These are phyloP conservation scores for Amorphotheca resinae DNA, from an alignment of 495 filamentous ascomycete species.

Conservation along the genomic window DNA sequence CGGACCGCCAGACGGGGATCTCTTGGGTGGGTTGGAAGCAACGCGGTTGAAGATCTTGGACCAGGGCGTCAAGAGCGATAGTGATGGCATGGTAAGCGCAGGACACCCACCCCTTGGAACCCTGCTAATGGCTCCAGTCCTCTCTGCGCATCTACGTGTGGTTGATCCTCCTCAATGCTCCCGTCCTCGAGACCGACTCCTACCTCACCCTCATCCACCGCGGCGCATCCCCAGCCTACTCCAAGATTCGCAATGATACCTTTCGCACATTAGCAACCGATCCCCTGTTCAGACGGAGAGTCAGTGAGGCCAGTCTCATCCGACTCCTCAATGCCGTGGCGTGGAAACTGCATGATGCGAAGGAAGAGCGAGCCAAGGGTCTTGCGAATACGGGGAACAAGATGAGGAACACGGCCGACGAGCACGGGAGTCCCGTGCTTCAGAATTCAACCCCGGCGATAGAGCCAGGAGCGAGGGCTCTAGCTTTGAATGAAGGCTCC, in stretches of 20 bases:
- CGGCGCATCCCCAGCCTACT: constrained; percentile 83
- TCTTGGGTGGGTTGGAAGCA: constrained; percentile 54
- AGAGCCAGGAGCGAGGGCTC: constrained; percentile 37
- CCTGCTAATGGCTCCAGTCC: constrained; percentile 43
- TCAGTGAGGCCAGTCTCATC: constrained; percentile 90
- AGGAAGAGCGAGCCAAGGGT: constrained; percentile 31
- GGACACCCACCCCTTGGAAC: not conserved
- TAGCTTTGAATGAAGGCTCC: constrained; percentile 46
- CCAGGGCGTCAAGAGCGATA: constrained; percentile 67
- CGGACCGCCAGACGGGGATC: constrained; percentile 58
- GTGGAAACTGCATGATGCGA: constrained; percentile 80
- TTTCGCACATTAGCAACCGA: constrained; percentile 94
- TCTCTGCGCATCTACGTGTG: constrained; percentile 87
- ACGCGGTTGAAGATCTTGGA: constrained; percentile 66
- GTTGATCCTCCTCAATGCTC: constrained; percentile 79
- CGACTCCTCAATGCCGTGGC: constrained; percentile 92
- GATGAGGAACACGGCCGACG: constrained; percentile 10
- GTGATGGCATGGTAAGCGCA: constrained; percentile 71
- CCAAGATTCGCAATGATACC: constrained; percentile 96
- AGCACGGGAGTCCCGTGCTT: constrained; percentile 24
- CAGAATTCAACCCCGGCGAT: constrained; percentile 32
- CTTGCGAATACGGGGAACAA: constrained; percentile 22
- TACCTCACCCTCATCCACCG: constrained; percentile 88
- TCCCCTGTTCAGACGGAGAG: constrained; percentile 85
- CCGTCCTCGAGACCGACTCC: constrained; percentile 67